A percentile compares a stretch with the other conserved stretches of the same genome.
Evolutionary conservation across 805 yeast species (phyloP).

Genomic region (Wickerhamomyces canadensis): DNA sequence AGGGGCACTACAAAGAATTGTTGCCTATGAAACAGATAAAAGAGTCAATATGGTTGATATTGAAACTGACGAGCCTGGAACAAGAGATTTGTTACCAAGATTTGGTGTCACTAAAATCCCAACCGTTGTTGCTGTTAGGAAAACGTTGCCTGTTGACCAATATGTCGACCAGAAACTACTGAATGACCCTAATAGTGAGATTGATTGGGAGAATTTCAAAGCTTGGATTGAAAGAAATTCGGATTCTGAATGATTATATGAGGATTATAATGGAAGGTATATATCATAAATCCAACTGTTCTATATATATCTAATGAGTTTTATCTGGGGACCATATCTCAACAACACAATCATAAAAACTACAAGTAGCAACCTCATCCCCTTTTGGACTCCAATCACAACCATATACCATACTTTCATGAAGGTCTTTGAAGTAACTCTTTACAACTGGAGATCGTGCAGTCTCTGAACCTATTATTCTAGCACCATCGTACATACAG

Average conservation of each 20-base stretch:
- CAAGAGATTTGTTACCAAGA: slow-evolving; percentile 49
- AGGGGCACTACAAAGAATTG: slow-evolving; percentile 49
- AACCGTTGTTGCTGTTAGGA: slow-evolving; percentile 57
- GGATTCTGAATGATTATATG: slow-evolving; percentile 19
- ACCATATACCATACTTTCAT: slow-evolving; percentile 92
- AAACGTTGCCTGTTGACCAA: slow-evolving; percentile 50
- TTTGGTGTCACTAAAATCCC: slow-evolving; percentile 59
- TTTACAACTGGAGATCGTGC: slow-evolving; percentile 24
- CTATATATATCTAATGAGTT: background rate
- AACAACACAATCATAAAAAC: slow-evolving; percentile 82
- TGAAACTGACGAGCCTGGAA: slow-evolving; percentile 62
- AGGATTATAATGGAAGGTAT: too few species aligned
- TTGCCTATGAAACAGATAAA: slow-evolving; percentile 43
- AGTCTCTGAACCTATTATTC: slow-evolving; percentile 43
- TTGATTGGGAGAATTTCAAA: slow-evolving; percentile 39
- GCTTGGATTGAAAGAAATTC: slow-evolving; percentile 40
- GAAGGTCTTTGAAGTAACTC: slow-evolving; percentile 57
- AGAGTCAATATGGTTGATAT: slow-evolving; percentile 62
- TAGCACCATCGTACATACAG: slow-evolving; percentile 95
- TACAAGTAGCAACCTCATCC: slow-evolving; percentile 64
- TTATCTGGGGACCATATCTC: slow-evolving; percentile 56
- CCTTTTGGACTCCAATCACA: slow-evolving; percentile 73
- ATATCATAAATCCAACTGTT: too few species aligned
- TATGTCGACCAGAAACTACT: slow-evolving; percentile 25
- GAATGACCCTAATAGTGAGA: slow-evolving; percentile 27